phyloP scores from a whole-genome alignment of 805 yeast genomes.

The Ogataea sp. region DNA sequence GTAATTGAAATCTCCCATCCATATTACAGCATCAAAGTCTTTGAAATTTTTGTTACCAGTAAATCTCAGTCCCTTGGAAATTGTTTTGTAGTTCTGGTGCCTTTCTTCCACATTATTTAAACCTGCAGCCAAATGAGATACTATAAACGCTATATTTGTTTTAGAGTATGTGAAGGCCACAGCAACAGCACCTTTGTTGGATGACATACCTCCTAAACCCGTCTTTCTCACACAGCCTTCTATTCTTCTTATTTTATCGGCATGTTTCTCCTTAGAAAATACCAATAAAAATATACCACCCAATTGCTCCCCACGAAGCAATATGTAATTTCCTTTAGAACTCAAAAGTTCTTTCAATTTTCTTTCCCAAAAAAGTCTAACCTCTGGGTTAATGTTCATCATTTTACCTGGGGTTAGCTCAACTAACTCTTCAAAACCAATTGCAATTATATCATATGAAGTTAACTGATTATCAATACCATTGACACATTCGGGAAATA shows the following conservation, averaged over 20 bases:
- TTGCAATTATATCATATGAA: slow-evolving; percentile 57
- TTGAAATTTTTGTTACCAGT: slow-evolving; percentile 48
- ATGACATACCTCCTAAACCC: slow-evolving; percentile 88
- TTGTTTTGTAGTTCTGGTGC: slow-evolving; percentile 77
- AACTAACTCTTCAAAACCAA: slow-evolving; percentile 87
- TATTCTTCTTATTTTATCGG: slow-evolving; percentile 47
- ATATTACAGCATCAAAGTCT: slow-evolving; percentile 77
- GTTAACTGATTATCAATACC: slow-evolving; percentile 22
- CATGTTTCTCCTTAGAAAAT: slow-evolving; percentile 49
- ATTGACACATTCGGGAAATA: slow-evolving; percentile 29
- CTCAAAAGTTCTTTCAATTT: slow-evolving; percentile 43
- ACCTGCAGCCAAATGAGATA: slow-evolving; percentile 93
- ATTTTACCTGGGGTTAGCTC: slow-evolving; percentile 80
- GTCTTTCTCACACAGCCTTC: slow-evolving; percentile 79
- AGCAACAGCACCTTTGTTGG: slow-evolving; percentile 52
- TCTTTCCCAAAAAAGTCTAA: slow-evolving; percentile 57
- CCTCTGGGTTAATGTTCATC: slow-evolving; percentile 64
- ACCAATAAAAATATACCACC: slow-evolving; percentile 78
- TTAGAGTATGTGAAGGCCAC: slow-evolving; percentile 45
- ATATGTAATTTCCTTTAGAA: slow-evolving; percentile 33
- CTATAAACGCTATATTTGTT: slow-evolving; percentile 67
- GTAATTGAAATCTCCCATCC: slow-evolving; percentile 94
- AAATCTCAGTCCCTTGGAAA: slow-evolving; percentile 61
- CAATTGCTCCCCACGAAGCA: slow-evolving; percentile 69
- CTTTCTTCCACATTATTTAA: slow-evolving; percentile 72